Base-by-base conservation (phyloP, 2,329 filamentous ascomycete species). In the Pestalotiopsis sp. region DNA sequence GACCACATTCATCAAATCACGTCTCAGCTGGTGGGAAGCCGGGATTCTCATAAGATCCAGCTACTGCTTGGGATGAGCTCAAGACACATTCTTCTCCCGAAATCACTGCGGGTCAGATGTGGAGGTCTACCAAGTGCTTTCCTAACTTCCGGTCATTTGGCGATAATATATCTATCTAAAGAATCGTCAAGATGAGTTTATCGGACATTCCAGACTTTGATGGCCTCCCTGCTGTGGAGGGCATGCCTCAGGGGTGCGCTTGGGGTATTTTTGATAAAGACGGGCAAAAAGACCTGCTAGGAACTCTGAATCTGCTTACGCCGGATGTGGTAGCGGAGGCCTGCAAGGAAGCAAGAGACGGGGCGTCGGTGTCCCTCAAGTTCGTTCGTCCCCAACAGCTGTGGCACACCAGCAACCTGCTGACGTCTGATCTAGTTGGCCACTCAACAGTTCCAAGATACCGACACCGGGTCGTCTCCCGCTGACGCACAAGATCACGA, bases 211-310 rank as follows among this genome's bases (percentile, higher is more conserved):
- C 85, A 0, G 80, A 84, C 72, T 84, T 82, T 67, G 82, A 84
- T 64, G 70, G 77, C 70, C 77, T 85, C 7, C 82, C 82, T 14
- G 71, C 72, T 58, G 81, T 85, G 12, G 70, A 81, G 17, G 80
- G 78, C 27, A 83, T 84, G 79, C 83, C 82, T 0, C 79, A 83
- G 63, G 83, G 84, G 11, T 87, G 83, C 66, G 83, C 83, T 4
- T 88, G 86, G 86, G 85, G 86, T 2, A 11, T 87, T 3, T 87
- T 86, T 67, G 85, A 86, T 75, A 82, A 82, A 65, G 80, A 83
- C 66, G 84, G 83, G 14, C 76, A 82, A 64, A 85, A 85, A 59
- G 86, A 88, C 60, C 71, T 83, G 23, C 73, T 85, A 6, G 86
- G 86, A 3, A 87, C 85, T 0, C 76, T 88, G 31, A 88, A 89